Base-by-base conservation (phyloP, 805 yeast genomes). In the Yarrowia divulgata region DNA sequence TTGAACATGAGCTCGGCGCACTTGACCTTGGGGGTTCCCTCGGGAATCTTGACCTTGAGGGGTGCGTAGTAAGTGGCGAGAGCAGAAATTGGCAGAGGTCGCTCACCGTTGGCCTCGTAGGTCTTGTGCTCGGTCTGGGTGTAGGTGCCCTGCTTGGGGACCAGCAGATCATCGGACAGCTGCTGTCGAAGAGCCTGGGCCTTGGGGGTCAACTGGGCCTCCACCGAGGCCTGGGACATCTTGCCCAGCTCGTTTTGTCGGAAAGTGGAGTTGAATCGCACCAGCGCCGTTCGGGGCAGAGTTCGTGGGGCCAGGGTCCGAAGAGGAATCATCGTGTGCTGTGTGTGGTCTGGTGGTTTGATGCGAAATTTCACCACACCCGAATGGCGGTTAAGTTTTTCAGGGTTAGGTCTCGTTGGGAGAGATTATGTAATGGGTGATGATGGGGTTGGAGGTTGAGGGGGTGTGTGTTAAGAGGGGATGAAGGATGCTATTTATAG, bases 41-140 rank as follows among this genome's bases (percentile, higher is more conserved):
- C 62, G 48, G 68, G 68, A 16, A 66, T 13, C 52, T 52, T 37
- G 13, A 66, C 69, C 49, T 43, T 42, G 37, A 66, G 90, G 10
- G 98, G 98, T 42, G 91, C 90, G 76, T 88, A 88, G 77, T 91
- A 87, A 73, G 90, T 87, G 58, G 94, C 85, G 76, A 90, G 92
- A 1, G 92, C 95, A 75, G 88, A 91, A 69, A 92, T 80, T n/a
- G 98, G 98, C 29, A 90, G 77, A 3, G 97, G 96, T 49, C 85
- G 78, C 29, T 80, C 75, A 3, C 79, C 7, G 50, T 66, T 63
- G 55, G 68, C 68, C 57, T 63, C 68, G 68, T 63, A 63, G 32
- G 48, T 35, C 45, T 48, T 49, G 48, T 63, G 68, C 68, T 49
- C 57, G 32, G 68, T 63, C 46, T 48, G 68, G 7, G 57, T 48